These are phyloP conservation scores for Aureobasidium zeae DNA, from an alignment of 2,329 filamentous ascomycete genomes.

Conservation along the genomic window DNA sequence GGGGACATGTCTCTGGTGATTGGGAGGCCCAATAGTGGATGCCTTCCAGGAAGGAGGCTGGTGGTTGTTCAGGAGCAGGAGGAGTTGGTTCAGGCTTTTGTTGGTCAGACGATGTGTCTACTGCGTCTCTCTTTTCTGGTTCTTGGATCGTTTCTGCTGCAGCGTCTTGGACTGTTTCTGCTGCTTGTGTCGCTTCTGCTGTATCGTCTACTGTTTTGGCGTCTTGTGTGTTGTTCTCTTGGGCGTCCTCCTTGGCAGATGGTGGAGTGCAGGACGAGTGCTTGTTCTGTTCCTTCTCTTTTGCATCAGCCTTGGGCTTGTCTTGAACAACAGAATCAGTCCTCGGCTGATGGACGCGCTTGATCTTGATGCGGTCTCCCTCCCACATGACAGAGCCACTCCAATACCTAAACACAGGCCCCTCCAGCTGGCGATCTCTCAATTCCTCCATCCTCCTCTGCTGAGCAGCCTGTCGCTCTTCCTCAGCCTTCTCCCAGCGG, in stretches of 20 bases:
- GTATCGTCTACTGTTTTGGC: not conserved
- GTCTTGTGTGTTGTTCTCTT: not conserved
- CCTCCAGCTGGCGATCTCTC: constrained; percentile 75
- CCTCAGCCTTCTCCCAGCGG: constrained; percentile 88
- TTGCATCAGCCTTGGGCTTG: constrained; percentile 12
- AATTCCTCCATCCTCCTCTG: constrained; percentile 76
- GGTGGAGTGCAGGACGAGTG: too few relatives aligned
- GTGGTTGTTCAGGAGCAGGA: constrained; percentile 23
- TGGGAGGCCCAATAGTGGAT: constrained; percentile 30
- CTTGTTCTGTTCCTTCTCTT: constrained; percentile 7
- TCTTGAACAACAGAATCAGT: constrained; percentile 20
- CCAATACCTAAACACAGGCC: constrained; percentile 85
- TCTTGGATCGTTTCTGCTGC: not conserved
- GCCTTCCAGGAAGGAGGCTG: constrained; percentile 30
- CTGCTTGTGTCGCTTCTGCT: not conserved
- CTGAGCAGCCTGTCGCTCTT: constrained; percentile 74
- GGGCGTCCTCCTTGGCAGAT: not conserved
- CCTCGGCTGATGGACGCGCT: constrained; percentile 29
- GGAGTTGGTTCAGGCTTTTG: not conserved
- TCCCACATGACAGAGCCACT: constrained; percentile 81
- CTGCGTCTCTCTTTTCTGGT: not conserved
- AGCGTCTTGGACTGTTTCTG: not conserved
- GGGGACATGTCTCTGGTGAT: constrained; percentile 8
- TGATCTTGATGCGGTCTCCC: constrained; percentile 60
- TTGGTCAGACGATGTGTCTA: not conserved